These are phyloP conservation scores for Aspergillus campestris DNA, from an alignment of 495 filamentous ascomycete species.

Conservation along the genomic window DNA sequence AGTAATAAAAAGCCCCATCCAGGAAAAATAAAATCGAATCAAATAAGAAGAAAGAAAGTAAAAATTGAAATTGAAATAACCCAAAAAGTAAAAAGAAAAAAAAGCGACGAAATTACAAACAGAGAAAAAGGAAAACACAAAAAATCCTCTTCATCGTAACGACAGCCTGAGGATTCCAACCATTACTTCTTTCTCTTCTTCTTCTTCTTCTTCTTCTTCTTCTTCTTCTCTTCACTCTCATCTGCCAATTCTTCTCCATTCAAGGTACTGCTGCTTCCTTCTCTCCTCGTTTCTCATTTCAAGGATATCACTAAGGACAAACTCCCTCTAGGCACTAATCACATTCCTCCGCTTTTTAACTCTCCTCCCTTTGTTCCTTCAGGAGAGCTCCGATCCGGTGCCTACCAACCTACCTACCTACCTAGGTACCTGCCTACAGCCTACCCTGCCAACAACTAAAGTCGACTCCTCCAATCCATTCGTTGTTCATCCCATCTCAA, in stretches of 20 bases:
- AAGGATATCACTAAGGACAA: neutral
- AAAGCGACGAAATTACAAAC: conserved; percentile 26
- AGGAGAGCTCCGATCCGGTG: conserved; percentile 4
- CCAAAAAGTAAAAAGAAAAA: conserved; percentile 14
- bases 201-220: conserved; percentile 3
- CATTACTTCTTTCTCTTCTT: conserved; percentile 3
- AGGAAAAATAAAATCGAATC: conserved; percentile 17
- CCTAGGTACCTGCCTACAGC: conserved; percentile 9
- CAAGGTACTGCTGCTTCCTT: neutral
- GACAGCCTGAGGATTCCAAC: no score
- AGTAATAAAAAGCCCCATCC: conserved; percentile 8
- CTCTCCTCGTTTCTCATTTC: neutral
- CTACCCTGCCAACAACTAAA: neutral
- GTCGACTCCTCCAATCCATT: conserved; percentile 12
- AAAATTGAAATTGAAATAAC: conserved; percentile 8
- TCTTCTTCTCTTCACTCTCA: neutral
- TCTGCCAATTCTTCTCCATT: neutral
- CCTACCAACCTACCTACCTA: neutral
- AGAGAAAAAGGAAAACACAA: conserved; percentile 38
- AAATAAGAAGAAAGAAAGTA: conserved; percentile 14
- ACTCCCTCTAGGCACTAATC: neutral
- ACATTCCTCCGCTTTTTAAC: conserved; percentile 14
- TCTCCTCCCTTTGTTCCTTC: conserved; percentile 17
- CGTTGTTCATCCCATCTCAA: conserved; percentile 3
- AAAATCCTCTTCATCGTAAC: conserved; percentile 5